Base-by-base conservation (phyloP, 768 basidiomycete species). In the Zangia roseola region DNA sequence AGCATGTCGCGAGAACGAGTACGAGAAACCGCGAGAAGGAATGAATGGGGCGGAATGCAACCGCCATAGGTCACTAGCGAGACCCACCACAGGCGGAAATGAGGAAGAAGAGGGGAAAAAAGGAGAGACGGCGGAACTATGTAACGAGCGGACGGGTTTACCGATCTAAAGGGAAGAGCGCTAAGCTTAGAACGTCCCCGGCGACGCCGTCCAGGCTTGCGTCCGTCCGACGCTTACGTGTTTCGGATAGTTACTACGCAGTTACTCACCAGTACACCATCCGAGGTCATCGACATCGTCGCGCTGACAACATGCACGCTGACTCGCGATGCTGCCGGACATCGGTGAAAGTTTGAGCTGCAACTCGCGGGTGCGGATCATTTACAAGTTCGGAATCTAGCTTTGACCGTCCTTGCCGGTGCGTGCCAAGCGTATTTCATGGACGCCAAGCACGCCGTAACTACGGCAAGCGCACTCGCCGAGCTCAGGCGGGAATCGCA, bases 401-500 rank as follows among this genome's bases (percentile, higher is more conserved):
- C 14, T 16, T 31, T 16, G 14, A 31, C 31, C 14, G n/a, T n/a
- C n/a, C n/a, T n/a, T n/a, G n/a, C n/a, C n/a, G n/a, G n/a, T n/a
- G n/a, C n/a, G n/a, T n/a, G n/a, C n/a, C n/a, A n/a, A n/a, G n/a
- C n/a, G n/a, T n/a, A n/a, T n/a, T n/a, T 26, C 26, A 26, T 47
- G 53, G 39, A 34, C 37, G 12, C 40, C 17, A 54, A 14, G 14
- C 41, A 54, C 23, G 25, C 42, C n/a, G n/a, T n/a, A n/a, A n/a
- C n/a, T 17, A 41, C 57, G 16, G 53, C 57, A 6, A 34, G 60
- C 40, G 68, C 68, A 17, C 61, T 86, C 34, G 72, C 74, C 6
- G 71, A 79, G 40, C 72, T 90, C 28, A 80, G 86, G 10, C 82
- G 75, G 55, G 86, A 89, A 55, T 83, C 83, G 5, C 67, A 83